These are phyloP conservation scores for Aphanomyces cochlioides DNA, from an alignment of 352 stramenopile species.

Conservation along the genomic window DNA sequence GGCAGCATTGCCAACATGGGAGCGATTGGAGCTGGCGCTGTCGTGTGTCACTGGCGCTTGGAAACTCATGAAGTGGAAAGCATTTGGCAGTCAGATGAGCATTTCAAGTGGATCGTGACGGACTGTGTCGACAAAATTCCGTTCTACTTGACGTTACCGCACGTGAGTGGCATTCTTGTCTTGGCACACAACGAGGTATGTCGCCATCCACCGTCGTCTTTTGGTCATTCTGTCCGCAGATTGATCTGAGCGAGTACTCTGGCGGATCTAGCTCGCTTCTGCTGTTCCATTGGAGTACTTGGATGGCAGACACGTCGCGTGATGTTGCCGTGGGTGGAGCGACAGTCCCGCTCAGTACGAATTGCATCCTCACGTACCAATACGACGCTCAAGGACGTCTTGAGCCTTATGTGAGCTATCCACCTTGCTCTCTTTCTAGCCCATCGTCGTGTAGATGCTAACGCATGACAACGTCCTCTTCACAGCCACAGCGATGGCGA, in stretches of 20 bases:
- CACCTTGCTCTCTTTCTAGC: background rate
- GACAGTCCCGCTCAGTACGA: too few relatives aligned
- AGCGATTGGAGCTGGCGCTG: background rate
- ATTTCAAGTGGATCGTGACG: conserved; percentile 20
- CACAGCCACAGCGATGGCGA: conserved; percentile 58
- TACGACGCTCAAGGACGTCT: background rate
- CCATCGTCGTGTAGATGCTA: conserved; percentile 29
- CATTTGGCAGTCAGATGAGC: background rate
- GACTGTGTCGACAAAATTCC: background rate
- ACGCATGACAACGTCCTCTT: conserved; percentile 86
- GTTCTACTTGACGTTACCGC: background rate
- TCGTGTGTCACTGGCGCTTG: conserved; percentile 7
- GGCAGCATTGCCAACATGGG: conserved; percentile 9
- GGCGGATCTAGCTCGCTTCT: background rate
- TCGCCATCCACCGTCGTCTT: too few relatives aligned
- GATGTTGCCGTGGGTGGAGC: too few relatives aligned
- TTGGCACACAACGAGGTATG: background rate
- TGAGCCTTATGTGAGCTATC: background rate
- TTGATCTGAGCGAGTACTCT: background rate
- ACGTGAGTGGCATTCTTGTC: background rate
- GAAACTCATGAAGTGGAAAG: background rate
- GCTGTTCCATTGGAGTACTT: background rate
- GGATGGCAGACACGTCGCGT: too few relatives aligned
- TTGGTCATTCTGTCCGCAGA: background rate
- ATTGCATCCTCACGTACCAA: too few relatives aligned